Conservation (phyloP, 2,329 filamentous ascomycete species). For the Zymoseptoria pseudotritici region DNA sequence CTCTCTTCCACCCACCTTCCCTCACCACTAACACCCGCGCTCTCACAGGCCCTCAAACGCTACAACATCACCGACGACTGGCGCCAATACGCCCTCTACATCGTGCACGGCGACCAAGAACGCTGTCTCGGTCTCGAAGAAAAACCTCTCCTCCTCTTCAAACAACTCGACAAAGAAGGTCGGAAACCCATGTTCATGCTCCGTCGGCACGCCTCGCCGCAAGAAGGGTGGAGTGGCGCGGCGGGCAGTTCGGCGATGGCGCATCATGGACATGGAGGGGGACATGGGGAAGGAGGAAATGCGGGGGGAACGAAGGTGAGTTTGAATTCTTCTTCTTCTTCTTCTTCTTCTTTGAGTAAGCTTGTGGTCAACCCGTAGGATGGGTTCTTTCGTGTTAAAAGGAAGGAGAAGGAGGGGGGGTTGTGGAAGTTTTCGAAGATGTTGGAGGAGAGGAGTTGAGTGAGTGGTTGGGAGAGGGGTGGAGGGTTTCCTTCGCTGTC, state of each 20-base stretch:
- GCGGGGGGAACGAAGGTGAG: background rate
- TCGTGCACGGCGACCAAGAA: constrained; percentile 98
- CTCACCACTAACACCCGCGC: background rate
- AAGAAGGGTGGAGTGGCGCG: constrained; percentile 28
- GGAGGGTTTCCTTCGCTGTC: background rate
- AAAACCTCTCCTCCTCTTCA: constrained; percentile 91
- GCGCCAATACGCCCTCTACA: constrained; percentile 95
- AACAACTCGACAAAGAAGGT: constrained; percentile 92
- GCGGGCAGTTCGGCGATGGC: background rate
- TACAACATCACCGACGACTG: constrained; percentile 98
- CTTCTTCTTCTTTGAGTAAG: background rate
- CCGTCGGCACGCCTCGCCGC: constrained; percentile 53
- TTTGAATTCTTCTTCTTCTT: background rate
- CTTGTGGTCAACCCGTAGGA: no score
- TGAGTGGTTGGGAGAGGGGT: background rate
- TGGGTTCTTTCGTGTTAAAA: no score
- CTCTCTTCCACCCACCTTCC: background rate
- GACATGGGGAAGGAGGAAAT: background rate
- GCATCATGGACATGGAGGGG: background rate
- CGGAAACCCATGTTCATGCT: constrained; percentile 99
- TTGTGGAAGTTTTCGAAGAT: background rate
- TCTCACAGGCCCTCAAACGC: constrained; percentile 66
- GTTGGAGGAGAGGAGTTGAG: background rate
- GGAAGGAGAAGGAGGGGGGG: background rate
- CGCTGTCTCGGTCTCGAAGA: constrained; percentile 86